Base-by-base conservation (phyloP, 306 rosid genomes). In the Psophocarpus tetragonolobus region DNA sequence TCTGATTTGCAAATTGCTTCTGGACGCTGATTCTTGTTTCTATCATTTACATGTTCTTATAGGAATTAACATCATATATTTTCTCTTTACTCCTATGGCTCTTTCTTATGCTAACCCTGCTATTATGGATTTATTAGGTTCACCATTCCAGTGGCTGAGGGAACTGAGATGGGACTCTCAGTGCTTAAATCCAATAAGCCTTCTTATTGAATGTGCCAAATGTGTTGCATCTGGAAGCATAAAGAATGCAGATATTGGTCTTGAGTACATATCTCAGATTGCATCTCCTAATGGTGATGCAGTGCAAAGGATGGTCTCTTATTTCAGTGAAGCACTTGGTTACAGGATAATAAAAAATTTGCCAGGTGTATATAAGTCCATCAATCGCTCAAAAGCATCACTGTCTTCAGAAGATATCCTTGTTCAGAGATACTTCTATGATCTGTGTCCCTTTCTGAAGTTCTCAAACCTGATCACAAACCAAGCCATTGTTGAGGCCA, bases 291-390 rank as follows among this genome's bases (percentile, higher is more conserved):
- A 88, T 58, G 97, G 97, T 0, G 88, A 86, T 78, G 76, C 93
- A 18, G 89, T 80, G 74, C 96, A 95, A 80, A 84, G 96, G 23
- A 81, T 91, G 32, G 97, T 91, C 3, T 85, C 93, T 38, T 92
- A 92, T 81, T 90, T 94, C 82, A 87, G 87, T 2, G 87, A 92
- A 85, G 97, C 93, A 18, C 92, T 94, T 56, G 95, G 91, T 4
- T 87, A 84, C 77, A 84, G 91, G 36, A 82, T 92, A 61, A 84
- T 94, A 15, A 87, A 88, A 45, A 76, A 81, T 9, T 85, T 86
- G 64, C 97, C 96, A 8, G 99, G 97, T 44, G 85, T 90, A 1
- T 82, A 88, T 14, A 91, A 80, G 73, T 87, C 99, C 61, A 83
- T 95, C 44, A 86, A 87, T 56, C 80, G 92, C 2, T 85, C 97